Evolutionary conservation across 441 rosid genomes (phyloP).

Genomic region (Gossypium gossypioides): DNA sequence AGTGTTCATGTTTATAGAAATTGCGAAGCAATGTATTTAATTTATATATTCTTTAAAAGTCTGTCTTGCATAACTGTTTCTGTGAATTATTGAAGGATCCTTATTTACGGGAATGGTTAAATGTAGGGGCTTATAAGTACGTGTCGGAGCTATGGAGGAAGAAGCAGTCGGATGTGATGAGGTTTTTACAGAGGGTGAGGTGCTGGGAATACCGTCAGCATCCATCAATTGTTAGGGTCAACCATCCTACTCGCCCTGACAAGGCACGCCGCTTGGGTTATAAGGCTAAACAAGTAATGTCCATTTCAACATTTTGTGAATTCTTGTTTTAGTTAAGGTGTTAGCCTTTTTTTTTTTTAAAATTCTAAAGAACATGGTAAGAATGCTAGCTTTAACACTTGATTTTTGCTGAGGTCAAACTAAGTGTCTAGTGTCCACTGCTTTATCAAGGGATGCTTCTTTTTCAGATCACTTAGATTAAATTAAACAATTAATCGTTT

Average conservation of each 20-base stretch:
- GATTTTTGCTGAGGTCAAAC: slow-evolving; percentile 12
- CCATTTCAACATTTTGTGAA: background rate
- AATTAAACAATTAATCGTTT: slow-evolving; percentile 22
- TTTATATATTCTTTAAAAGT: background rate
- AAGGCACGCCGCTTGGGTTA: slow-evolving; percentile 58
- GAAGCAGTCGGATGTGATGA: slow-evolving; percentile 70
- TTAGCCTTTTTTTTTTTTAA: background rate
- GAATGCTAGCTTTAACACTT: background rate
- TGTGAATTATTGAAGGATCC: background rate
- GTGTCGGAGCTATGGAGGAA: slow-evolving; percentile 67
- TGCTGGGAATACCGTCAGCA: slow-evolving; percentile 68
- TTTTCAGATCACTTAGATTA: slow-evolving; percentile 36
- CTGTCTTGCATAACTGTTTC: background rate
- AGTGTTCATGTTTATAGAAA: too few relatives aligned
- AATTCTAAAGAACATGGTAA: background rate
- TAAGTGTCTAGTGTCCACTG: slow-evolving; percentile 21
- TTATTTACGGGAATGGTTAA: background rate
- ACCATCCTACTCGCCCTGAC: slow-evolving; percentile 57
- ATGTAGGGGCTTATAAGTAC: slow-evolving; percentile 52
- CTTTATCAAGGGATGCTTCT: slow-evolving; percentile 34
- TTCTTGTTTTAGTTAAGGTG: background rate
- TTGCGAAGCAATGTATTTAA: background rate
- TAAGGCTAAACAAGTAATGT: slow-evolving; percentile 52
- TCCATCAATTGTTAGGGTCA: slow-evolving; percentile 53
- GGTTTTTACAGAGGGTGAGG: slow-evolving; percentile 60